These are phyloP conservation scores for Astragalus glycyphyllos DNA, from an alignment of 306 rosid species.

Conservation along the genomic window DNA sequence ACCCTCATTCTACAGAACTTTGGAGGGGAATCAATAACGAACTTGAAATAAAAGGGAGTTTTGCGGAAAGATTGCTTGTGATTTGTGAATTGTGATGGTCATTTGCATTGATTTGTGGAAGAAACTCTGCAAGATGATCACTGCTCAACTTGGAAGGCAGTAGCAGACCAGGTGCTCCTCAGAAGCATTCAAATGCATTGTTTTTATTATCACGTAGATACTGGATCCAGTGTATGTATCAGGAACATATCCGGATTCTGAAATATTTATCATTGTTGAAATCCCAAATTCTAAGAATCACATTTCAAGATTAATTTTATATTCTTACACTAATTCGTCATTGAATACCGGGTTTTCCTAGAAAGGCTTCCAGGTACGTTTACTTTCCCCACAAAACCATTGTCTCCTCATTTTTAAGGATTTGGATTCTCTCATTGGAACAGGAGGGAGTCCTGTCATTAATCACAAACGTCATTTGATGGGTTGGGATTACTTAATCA, in stretches of 20 bases:
- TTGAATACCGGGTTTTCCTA: no score
- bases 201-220: constrained; percentile 11
- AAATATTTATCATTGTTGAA: no score
- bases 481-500: no score
- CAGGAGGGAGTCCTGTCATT: no score
- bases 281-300: background rate
- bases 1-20: constrained; percentile 5
- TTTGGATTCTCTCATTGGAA: no score
- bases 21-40: constrained; percentile 16
- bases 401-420: no score
- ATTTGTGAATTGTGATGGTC: constrained; percentile 21
- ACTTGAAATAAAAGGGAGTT: constrained; percentile 25
- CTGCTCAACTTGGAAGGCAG: background rate
- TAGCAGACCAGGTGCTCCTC: constrained; percentile 3
- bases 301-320: constrained; percentile 25
- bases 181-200: background rate
- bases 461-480: no score
- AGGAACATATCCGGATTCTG: constrained; percentile 15
- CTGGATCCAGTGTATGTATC: constrained; percentile 10
- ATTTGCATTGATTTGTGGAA: constrained; percentile 22
- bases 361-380: no score
- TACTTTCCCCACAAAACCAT: no score
- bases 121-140: constrained; percentile 26
- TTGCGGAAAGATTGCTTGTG: constrained; percentile 32
- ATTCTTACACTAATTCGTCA: background rate